These are phyloP conservation scores for Colletotrichum sp. DNA, from an alignment of 2,329 filamentous ascomycete species.

Conservation along the genomic window DNA sequence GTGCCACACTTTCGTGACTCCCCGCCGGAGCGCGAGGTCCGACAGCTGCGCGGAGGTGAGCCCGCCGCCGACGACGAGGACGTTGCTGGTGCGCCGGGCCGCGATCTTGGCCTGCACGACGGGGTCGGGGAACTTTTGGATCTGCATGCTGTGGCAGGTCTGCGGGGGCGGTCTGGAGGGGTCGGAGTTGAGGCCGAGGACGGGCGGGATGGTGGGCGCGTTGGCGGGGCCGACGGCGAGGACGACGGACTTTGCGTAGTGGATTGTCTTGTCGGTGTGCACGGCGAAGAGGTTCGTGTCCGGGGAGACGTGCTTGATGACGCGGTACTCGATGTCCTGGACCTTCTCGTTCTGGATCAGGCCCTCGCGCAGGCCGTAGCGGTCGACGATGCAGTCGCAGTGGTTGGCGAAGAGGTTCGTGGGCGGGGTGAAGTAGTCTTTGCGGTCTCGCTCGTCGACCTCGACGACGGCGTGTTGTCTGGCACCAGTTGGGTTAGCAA, in stretches of 20 bases:
- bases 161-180: constrained; percentile 37
- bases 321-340: constrained; percentile 64
- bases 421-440: constrained; percentile 73
- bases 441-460: constrained; percentile 70
- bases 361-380: constrained; percentile 62
- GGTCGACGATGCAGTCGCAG: constrained; percentile 60
- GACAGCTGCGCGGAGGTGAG: constrained; percentile 78
- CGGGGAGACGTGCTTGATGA: constrained; percentile 47
- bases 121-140: constrained; percentile 61
- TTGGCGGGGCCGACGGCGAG: constrained; percentile 75
- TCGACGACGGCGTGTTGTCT: constrained; percentile 50
- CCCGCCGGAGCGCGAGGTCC: constrained; percentile 68
- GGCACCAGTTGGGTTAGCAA: not conserved
- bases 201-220: constrained; percentile 52
- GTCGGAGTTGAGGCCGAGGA: constrained; percentile 35
- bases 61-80: constrained; percentile 77
- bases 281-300: constrained; percentile 69
- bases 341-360: constrained; percentile 67
- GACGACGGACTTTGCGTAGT: constrained; percentile 68
- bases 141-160: constrained; percentile 69
- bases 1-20: constrained; percentile 72
- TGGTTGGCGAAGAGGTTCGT: constrained; percentile 66
- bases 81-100: constrained; percentile 55
- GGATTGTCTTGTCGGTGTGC: constrained; percentile 55
- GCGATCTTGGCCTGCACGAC: constrained; percentile 59